Percentiles rank a stretch among this genome's conserved stretches.
phyloP scores from a whole-genome alignment of 2,329 filamentous ascomycete genomes.

The Polychaeton citri region DNA sequence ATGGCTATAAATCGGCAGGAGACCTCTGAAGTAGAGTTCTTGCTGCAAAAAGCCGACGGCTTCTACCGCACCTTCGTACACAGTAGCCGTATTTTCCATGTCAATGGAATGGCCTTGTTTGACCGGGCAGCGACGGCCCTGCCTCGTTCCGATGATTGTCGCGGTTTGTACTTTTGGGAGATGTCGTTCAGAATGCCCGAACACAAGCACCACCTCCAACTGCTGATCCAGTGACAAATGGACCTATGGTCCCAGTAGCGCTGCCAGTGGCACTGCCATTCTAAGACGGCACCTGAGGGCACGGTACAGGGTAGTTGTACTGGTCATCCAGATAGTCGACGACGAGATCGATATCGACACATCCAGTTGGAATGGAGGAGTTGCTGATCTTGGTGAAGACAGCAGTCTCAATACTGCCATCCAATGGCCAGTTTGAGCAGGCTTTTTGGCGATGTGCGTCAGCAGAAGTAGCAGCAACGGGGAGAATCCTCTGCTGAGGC shows the following conservation, averaged over 20 bases:
- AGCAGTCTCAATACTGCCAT: neutral
- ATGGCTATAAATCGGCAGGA: too few relatives aligned
- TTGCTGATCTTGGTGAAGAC: neutral
- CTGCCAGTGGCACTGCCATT: neutral
- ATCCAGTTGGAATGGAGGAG: neutral
- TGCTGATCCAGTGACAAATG: neutral
- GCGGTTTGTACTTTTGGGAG: too few relatives aligned
- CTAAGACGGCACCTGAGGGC: neutral
- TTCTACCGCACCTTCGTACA: too few relatives aligned
- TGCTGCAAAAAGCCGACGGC: too few relatives aligned
- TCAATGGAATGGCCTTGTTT: too few relatives aligned
- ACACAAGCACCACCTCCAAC: neutral
- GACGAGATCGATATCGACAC: neutral
- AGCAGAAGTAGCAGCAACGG: too few relatives aligned
- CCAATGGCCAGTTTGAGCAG: neutral
- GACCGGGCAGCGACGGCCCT: too few relatives aligned
- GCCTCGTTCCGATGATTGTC: too few relatives aligned
- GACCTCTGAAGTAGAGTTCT: too few relatives aligned
- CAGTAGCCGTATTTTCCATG: too few relatives aligned
- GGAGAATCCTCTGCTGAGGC: neutral
- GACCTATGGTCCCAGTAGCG: neutral
- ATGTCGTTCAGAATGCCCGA: neutral
- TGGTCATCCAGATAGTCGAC: neutral
- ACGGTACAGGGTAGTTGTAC: neutral
- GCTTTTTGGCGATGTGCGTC: too few relatives aligned